Evolutionary conservation across 495 filamentous ascomycete species (phyloP).

Genomic region (Trichocladium uniseriatum): DNA sequence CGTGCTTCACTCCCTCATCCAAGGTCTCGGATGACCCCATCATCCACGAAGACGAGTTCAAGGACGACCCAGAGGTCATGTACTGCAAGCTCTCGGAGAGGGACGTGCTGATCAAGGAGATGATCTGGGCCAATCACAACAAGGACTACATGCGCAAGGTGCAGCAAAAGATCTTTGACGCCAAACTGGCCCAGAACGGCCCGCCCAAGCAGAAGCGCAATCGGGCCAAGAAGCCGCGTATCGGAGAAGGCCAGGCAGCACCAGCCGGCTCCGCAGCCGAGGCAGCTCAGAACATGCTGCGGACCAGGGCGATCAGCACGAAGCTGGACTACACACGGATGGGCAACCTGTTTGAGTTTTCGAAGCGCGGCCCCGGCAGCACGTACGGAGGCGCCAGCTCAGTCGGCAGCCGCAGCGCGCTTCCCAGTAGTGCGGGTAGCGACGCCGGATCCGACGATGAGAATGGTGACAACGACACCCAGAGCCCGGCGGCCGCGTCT

Average conservation of each 20-base stretch:
- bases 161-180: constrained; percentile 64
- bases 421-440: constrained; percentile 16
- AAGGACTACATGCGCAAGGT: constrained; percentile 77
- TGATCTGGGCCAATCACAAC: constrained; percentile 89
- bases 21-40: constrained; percentile 40
- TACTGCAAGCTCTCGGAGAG: constrained; percentile 61
- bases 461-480: not conserved
- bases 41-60: constrained; percentile 69
- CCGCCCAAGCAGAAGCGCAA: constrained; percentile 43
- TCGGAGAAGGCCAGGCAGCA: constrained; percentile 48
- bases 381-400: constrained; percentile 20
- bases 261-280: constrained; percentile 56
- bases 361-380: constrained; percentile 32
- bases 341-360: constrained; percentile 39
- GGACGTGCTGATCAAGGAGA: constrained; percentile 71
- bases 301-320: constrained; percentile 61
- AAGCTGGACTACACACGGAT: constrained; percentile 77
- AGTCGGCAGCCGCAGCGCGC: constrained; percentile 11
- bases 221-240: constrained; percentile 43
- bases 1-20: constrained; percentile 5
- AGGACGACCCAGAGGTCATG: constrained; percentile 72
- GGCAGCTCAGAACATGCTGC: constrained; percentile 64
- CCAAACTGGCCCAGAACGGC: constrained; percentile 48
- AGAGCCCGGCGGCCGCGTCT: not conserved
- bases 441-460: constrained; percentile 5